Percentiles rank a stretch among this genome's conserved stretches.
phyloP scores from a whole-genome alignment of 352 stramenopile species.

The Globisporangium radiosum region DNA sequence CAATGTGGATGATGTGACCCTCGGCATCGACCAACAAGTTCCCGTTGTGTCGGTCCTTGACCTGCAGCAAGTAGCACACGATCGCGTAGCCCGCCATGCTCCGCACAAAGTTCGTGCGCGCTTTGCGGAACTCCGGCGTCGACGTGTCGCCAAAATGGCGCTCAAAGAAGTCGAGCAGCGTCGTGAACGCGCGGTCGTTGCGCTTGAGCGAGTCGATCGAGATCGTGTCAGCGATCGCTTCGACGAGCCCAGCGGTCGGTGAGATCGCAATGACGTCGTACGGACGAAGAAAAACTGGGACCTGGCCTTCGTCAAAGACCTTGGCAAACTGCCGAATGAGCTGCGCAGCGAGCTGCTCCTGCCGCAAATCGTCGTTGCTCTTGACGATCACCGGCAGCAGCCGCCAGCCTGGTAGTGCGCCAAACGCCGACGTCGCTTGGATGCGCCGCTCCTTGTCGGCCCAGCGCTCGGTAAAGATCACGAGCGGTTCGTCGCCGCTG shows the following conservation, averaged over 20 bases:
- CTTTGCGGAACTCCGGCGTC: slow-evolving; percentile 64
- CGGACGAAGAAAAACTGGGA: slow-evolving; percentile 93
- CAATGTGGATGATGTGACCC: slow-evolving; percentile 96
- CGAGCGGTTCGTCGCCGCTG: slow-evolving; percentile 36
- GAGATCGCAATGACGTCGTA: slow-evolving; percentile 97
- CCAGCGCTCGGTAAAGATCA: slow-evolving; percentile 95
- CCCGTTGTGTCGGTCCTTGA: slow-evolving; percentile 98
- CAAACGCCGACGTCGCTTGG: slow-evolving; percentile 80
- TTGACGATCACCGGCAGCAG: slow-evolving; percentile 96
- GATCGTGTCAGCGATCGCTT: slow-evolving; percentile 95
- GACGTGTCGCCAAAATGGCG: slow-evolving; percentile 87
- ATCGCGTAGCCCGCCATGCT: slow-evolving; percentile 90
- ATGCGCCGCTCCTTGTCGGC: slow-evolving; percentile 91
- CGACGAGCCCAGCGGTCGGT: slow-evolving; percentile 91
- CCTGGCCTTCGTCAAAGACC: slow-evolving; percentile 91
- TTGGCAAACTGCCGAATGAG: slow-evolving; percentile 93
- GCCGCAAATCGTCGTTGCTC: slow-evolving; percentile 96
- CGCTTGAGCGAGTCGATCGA: slow-evolving; percentile 98
- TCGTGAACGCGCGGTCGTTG: slow-evolving; percentile 90
- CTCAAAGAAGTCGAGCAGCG: slow-evolving; percentile 92
- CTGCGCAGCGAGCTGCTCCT: slow-evolving; percentile 97
- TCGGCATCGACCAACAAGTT: slow-evolving; percentile 96
- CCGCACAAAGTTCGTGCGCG: slow-evolving; percentile 84
- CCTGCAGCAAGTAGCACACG: slow-evolving; percentile 95
- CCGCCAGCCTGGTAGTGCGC: slow-evolving; percentile 81